Evolutionary conservation across 2,329 filamentous ascomycete genomes (phyloP).

Genomic region (Cryphonectria nitschkei): DNA sequence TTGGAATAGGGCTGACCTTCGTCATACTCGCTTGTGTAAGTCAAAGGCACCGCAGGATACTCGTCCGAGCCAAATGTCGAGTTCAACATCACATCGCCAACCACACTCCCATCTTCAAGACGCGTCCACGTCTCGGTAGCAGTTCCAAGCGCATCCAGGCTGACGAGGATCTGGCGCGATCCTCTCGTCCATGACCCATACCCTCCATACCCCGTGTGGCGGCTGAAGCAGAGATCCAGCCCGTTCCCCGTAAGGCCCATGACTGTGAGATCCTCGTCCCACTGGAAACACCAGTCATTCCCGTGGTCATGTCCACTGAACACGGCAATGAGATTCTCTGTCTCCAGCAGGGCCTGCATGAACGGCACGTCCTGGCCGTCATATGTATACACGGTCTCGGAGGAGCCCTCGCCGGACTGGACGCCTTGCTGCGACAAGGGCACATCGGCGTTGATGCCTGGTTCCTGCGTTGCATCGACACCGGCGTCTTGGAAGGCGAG

Average conservation of each 20-base stretch:
- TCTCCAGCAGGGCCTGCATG: slow-evolving; percentile 62
- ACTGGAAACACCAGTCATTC: slow-evolving; percentile 60
- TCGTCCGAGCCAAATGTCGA: slow-evolving; percentile 46
- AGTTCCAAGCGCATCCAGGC: slow-evolving; percentile 44
- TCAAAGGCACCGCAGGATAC: slow-evolving; percentile 14
- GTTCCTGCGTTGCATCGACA: slow-evolving; percentile 43
- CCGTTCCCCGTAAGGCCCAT: slow-evolving; percentile 44
- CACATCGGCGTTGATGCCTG: slow-evolving; percentile 51
- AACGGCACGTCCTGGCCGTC: slow-evolving; percentile 62
- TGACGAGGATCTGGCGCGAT: slow-evolving; percentile 57
- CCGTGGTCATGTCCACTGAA: slow-evolving; percentile 72
- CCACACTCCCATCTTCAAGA: slow-evolving; percentile 57
- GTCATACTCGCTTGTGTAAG: slow-evolving; percentile 12
- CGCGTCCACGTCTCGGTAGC: slow-evolving; percentile 61
- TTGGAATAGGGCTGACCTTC: not conserved
- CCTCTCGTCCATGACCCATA: slow-evolving; percentile 69
- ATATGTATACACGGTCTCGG: slow-evolving; percentile 44
- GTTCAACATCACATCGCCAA: slow-evolving; percentile 60
- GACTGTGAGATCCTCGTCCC: slow-evolving; percentile 40
- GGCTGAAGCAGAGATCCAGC: slow-evolving; percentile 51
- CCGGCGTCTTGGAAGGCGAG: slow-evolving; percentile 36
- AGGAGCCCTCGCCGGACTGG: slow-evolving; percentile 45
- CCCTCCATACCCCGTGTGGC: slow-evolving; percentile 71
- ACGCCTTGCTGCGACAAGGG: slow-evolving; percentile 48
- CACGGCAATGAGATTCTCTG: slow-evolving; percentile 57